Evolutionary conservation across 352 stramenopile species (phyloP), one percentile per base, ranked within the genome.

Genomic region (Peronospora farinosa): DNA sequence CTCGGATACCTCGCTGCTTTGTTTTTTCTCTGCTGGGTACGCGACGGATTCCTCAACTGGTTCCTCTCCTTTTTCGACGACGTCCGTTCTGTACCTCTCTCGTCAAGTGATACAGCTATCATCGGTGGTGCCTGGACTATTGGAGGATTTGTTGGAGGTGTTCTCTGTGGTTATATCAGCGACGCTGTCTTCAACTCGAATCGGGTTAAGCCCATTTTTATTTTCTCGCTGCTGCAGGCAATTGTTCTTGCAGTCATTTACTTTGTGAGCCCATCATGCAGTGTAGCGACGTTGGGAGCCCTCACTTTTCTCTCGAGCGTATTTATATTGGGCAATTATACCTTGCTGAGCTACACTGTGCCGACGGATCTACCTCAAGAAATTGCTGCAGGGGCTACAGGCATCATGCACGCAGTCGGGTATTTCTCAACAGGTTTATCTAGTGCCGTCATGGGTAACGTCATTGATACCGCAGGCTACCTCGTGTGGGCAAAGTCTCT

Each of bases 41-140:
- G 73, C 27, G 75, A 86, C 36, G 78, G 75, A 19, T 84, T 84
- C 35, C 69, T 87, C 36, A 89, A 89, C 32, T 87, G 73, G 78
- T 87, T 87, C 51, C 61, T 86, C 27, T 83, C 78, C 1, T 87
- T 84, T 56, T 87, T 89, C 37, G 75, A 89, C 41, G 65, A 76
- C 27, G 78, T 86, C 28, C 75, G 78, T 6, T 48, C 39, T 1
- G 38, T 62, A 5, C 54, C 72, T 7, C 57, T 89, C 15, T 73
- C 71, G 0, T 65, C 64, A 0, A 68, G 63, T 13, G 71, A 86
- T 39, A 84, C 72, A 1, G 70, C 54, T 5, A 63, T 89, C 51
- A 79, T 89, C 30, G 78, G 75, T 10, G 78, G 78, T 25, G 78
- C 78, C 0, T 89, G 78, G 78, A 89, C 78, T 0, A 70, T 89